A percentile compares a stretch with the other conserved stretches of the same genome.
Evolutionary conservation across 192 early-diverging fungal genomes (phyloP).

Genomic region (Cetraspora pellucida): DNA sequence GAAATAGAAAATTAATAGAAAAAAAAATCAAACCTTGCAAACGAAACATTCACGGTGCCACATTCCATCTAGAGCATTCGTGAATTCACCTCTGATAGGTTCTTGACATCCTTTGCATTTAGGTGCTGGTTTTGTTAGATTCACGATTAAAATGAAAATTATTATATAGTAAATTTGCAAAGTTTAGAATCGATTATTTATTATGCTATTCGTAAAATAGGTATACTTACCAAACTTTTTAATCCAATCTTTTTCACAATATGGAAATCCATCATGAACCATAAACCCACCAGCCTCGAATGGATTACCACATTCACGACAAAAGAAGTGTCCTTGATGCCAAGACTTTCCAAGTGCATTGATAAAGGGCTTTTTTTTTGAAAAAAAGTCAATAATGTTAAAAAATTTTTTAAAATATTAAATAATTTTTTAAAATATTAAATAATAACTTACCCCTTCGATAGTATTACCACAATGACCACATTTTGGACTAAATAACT

Average conservation of each 20-base stretch:
- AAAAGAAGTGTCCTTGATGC: constrained; percentile 62
- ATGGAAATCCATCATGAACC: constrained; percentile 57
- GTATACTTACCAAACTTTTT: constrained; percentile 44
- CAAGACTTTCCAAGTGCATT: constrained; percentile 57
- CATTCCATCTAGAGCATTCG: constrained; percentile 53
- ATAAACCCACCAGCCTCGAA: constrained; percentile 56
- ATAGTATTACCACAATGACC: constrained; percentile 60
- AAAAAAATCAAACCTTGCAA: constrained; percentile 48
- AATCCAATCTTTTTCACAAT: constrained; percentile 61
- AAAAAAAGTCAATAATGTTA: background rate
- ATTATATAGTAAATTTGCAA: background rate
- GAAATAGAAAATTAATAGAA: background rate
- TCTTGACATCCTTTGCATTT: constrained; percentile 56
- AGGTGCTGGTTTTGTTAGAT: constrained; percentile 27
- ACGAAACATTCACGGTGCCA: constrained; percentile 65
- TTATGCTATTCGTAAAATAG: background rate
- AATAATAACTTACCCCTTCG: constrained; percentile 49
- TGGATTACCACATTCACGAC: constrained; percentile 56
- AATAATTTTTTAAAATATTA: background rate
- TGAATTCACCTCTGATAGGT: constrained; percentile 53
- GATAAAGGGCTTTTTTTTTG: constrained; percentile 15
- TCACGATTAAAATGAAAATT: background rate
- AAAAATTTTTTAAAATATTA: background rate
- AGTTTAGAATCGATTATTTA: background rate
- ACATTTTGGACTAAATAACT: constrained; percentile 56